phyloP scores from a whole-genome alignment of 2,329 filamentous ascomycete species.

The Claviceps paspali region DNA sequence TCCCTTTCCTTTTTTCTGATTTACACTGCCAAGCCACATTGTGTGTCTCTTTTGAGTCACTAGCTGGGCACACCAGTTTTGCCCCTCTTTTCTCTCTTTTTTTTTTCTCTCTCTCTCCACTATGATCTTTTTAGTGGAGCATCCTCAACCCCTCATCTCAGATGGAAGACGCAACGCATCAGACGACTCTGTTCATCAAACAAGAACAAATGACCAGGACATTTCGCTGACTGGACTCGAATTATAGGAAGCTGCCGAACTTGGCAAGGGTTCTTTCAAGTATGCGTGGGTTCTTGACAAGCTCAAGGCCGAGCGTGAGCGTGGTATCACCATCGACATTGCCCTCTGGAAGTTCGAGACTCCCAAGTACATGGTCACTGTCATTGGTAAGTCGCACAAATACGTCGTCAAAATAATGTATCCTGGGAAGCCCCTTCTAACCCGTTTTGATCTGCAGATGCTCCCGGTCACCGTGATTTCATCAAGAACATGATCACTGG shows the following conservation, averaged over 20 bases:
- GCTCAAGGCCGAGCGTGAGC: conserved; percentile 96
- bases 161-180: no score
- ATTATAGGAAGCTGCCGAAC: conserved; percentile 83
- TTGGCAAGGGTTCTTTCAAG: conserved; percentile 99
- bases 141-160: no score
- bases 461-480: conserved; percentile 99
- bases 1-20: conserved; percentile 8
- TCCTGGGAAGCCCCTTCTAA: no score
- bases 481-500: conserved; percentile 99
- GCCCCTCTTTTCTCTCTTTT: no score
- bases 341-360: conserved; percentile 99
- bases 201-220: background rate
- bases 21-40: background rate
- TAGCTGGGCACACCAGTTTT: background rate
- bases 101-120: no score
- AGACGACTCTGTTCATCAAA: background rate
- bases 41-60: background rate
- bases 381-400: conserved; percentile 56
- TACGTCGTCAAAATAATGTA: no score
- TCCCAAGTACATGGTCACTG: conserved; percentile 91
- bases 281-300: conserved; percentile 99
- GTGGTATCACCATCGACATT: conserved; percentile 99
- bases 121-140: no score
- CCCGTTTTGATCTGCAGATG: conserved; percentile 45
- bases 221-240: conserved; percentile 4